Base-by-base conservation (phyloP, 352 stramenopile species). In the Phytophthora capsici region DNA sequence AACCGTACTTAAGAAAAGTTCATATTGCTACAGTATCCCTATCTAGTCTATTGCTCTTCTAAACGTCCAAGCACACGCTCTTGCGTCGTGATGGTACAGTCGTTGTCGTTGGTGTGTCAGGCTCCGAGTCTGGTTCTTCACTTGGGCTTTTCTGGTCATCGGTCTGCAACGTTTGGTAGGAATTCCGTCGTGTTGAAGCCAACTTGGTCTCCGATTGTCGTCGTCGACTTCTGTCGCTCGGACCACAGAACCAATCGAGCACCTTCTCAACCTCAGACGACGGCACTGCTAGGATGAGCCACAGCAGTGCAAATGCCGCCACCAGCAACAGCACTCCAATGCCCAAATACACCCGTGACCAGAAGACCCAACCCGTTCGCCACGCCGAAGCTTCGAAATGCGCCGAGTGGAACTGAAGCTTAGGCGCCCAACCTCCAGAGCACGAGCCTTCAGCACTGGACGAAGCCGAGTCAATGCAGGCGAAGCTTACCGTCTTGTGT, bases 401-500 rank as follows among this genome's bases (percentile, higher is more conserved):
- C 34, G 56, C 62, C 32, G 71, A 75, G 47, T 77, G 59, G 62
- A 87, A 78, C 22, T 73, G 58, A 6, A 87, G 63, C 32, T 68
- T 76, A 8, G 78, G 78, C 26, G 73, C 58, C 37, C 60, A 68
- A 0, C 78, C 78, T 9, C 78, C 78, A 0, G 36, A 38, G 22
- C 78, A 87, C 23, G 13, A 32, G 6, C 25, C 36, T 23, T 49
- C 49, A 16, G 6, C 19, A 17, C 25, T 47, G 4, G 26, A 48
- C n/a, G 47, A 26, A 8, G 37, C n/a, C 37, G 51, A 26, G 17
- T 58, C 52, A 8, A 77, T 51, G 38, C 83, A 91, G 10, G 80
- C 83, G 38, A 91, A 86, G 1, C 76, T 60, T 10, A 91, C 67
- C 3, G 56, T 70, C 13, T 66, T 59, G 8, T 50, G 36, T 10